Evolutionary conservation across 768 basidiomycete species (phyloP).

Genomic region (Dacryopinax primogenitus): DNA sequence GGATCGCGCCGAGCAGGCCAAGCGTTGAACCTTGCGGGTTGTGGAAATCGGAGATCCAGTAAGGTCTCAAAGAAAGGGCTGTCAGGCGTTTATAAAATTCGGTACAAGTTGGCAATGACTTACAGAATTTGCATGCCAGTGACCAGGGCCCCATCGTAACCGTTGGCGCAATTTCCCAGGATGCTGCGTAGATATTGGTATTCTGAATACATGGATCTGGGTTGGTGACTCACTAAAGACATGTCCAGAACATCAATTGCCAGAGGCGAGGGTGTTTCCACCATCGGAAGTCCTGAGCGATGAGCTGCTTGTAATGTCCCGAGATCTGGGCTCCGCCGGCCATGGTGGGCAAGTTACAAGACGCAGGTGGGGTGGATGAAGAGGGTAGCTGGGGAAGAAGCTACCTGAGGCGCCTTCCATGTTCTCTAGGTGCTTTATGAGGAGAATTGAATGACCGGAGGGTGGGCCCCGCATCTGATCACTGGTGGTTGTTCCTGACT

Average conservation of each 20-base stretch:
- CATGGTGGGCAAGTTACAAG: not conserved
- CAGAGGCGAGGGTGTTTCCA: not conserved
- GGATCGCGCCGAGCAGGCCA: slow-evolving; percentile 19
- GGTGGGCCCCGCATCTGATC: slow-evolving; percentile 6
- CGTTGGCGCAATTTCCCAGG: slow-evolving; percentile 3
- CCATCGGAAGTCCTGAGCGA: not conserved
- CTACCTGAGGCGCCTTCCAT: not conserved
- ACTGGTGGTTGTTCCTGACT: slow-evolving; percentile 5
- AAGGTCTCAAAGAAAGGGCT: too few relatives aligned
- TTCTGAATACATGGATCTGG: too few relatives aligned
- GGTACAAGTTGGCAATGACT: too few relatives aligned
- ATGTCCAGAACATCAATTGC: slow-evolving; percentile 9
- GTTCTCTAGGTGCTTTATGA: not conserved
- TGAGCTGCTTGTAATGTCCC: slow-evolving; percentile 7
- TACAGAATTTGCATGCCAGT: slow-evolving; percentile 19
- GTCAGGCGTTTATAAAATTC: too few relatives aligned
- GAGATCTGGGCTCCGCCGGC: slow-evolving; percentile 3
- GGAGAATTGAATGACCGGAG: not conserved
- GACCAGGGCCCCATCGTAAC: slow-evolving; percentile 16
- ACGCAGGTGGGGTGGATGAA: not conserved
- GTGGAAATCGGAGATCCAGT: slow-evolving; percentile 18
- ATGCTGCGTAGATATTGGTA: not conserved
- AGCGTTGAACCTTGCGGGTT: slow-evolving; percentile 17
- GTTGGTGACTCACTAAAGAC: not conserved
- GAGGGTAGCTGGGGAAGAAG: slow-evolving; percentile 7